Evolutionary conservation across 345 rosid species (phyloP).

Genomic region (Brassica nigra): DNA sequence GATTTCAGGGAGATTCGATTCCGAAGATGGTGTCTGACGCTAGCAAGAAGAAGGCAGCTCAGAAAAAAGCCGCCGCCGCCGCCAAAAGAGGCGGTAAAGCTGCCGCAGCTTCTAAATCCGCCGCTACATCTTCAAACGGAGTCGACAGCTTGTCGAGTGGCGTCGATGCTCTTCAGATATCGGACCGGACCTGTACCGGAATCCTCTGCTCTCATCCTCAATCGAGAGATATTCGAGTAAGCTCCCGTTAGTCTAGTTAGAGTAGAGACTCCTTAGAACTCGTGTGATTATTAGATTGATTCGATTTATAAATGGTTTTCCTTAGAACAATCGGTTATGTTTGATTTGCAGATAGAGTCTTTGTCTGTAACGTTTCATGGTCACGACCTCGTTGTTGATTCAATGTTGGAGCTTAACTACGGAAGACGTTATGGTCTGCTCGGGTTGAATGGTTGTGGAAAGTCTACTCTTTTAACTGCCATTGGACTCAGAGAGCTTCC

Average conservation of each 20-base stretch:
- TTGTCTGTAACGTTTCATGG: slow-evolving; percentile 98
- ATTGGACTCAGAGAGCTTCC: slow-evolving; percentile 90
- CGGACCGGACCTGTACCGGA: slow-evolving; percentile 98
- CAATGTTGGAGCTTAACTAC: slow-evolving; percentile 93
- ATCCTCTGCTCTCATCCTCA: slow-evolving; percentile 99
- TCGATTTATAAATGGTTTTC: too few species aligned
- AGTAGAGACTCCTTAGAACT: too few species aligned
- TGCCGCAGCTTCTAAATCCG: slow-evolving; percentile 49
- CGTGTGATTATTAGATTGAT: too few species aligned
- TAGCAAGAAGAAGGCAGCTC: slow-evolving; percentile 99
- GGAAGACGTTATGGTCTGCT: slow-evolving; percentile 98
- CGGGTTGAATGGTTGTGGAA: slow-evolving; percentile 97
- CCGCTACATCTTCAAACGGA: slow-evolving; percentile 53
- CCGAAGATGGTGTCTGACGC: slow-evolving; percentile 96
- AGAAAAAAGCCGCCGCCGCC: slow-evolving; percentile 90
- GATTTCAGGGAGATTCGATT: slow-evolving; percentile 32
- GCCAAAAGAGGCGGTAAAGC: neutral
- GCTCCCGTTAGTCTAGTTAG: slow-evolving; percentile 2
- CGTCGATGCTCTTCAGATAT: slow-evolving; percentile 60
- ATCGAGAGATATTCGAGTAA: slow-evolving; percentile 91
- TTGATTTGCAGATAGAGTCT: slow-evolving; percentile 69
- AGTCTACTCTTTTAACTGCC: slow-evolving; percentile 87
- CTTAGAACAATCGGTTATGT: too few species aligned
- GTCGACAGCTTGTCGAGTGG: slow-evolving; percentile 60
- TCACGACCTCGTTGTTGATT: slow-evolving; percentile 91